phyloP scores from a whole-genome alignment of 2,329 filamentous ascomycete genomes.

The Magnaporthiopsis poae region DNA sequence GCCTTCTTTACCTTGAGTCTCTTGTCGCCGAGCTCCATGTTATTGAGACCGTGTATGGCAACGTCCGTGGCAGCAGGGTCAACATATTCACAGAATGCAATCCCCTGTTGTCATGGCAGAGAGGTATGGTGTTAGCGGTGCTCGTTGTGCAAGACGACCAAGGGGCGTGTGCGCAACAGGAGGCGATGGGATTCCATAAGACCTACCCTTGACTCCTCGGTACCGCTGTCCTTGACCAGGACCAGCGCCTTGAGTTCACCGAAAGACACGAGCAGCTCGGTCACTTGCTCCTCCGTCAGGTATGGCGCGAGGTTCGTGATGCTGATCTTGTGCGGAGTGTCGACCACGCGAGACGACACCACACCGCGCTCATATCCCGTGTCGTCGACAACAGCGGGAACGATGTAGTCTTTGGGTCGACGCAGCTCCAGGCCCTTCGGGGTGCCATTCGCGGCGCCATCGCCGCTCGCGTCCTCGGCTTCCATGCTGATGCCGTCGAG shows the following conservation, averaged over 20 bases:
- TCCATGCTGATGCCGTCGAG: constrained; percentile 86
- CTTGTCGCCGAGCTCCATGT: constrained; percentile 84
- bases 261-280: constrained; percentile 80
- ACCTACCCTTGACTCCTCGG: constrained; percentile 78
- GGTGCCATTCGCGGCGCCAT: constrained; percentile 40
- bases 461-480: constrained; percentile 51
- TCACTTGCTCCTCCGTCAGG: constrained; percentile 82
- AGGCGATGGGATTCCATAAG: neutral
- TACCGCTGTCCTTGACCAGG: constrained; percentile 74
- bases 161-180: neutral
- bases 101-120: constrained; percentile 48
- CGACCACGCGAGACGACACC: constrained; percentile 71
- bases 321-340: constrained; percentile 91
- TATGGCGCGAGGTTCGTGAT: constrained; percentile 82
- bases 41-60: constrained; percentile 82
- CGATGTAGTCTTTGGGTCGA: constrained; percentile 93
- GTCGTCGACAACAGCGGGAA: constrained; percentile 68
- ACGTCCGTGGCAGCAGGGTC: constrained; percentile 69
- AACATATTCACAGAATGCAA: constrained; percentile 91
- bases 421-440: constrained; percentile 61
- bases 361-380: constrained; percentile 64
- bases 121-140: constrained; percentile 20
- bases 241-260: constrained; percentile 88
- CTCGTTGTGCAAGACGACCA: neutral
- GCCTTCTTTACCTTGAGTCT: constrained; percentile 78